Evolutionary conservation across 805 yeast genomes (phyloP).

Genomic region (Candida ulmi): DNA sequence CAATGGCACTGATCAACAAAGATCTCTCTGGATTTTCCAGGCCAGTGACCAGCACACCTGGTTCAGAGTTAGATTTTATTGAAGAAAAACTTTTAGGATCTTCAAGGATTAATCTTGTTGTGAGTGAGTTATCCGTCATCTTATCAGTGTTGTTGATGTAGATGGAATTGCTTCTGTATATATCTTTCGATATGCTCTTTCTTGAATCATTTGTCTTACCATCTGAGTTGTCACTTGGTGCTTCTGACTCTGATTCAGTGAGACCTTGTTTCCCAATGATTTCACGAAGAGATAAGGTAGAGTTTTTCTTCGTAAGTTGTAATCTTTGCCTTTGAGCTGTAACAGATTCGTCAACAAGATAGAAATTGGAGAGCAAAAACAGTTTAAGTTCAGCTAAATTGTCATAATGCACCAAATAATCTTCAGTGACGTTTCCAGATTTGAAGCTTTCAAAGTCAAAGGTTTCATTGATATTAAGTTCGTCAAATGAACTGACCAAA

Average conservation of each 20-base stretch:
- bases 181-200: conserved; percentile 1
- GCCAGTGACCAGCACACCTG: conserved; percentile 27
- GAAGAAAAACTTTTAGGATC: conserved; percentile 29
- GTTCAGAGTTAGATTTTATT: conserved; percentile 30
- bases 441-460: conserved; percentile 33
- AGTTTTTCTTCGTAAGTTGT: conserved; percentile 14
- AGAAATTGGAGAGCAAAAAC: conserved; percentile 37
- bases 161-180: conserved; percentile 17
- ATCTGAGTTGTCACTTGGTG: not conserved
- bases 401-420: conserved; percentile 56
- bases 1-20: conserved; percentile 33
- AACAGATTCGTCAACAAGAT: conserved; percentile 17
- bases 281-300: conserved; percentile 20
- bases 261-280: conserved; percentile 8
- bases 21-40: conserved; percentile 14
- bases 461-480: conserved; percentile 17
- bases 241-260: conserved; percentile 1
- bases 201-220: conserved; percentile 2
- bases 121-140: conserved; percentile 4
- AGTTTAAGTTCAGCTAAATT: conserved; percentile 50
- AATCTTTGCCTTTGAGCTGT: conserved; percentile 14
- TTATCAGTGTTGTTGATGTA: conserved; percentile 18
- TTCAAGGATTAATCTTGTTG: conserved; percentile 24
- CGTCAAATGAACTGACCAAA: conserved; percentile 10
- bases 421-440: conserved; percentile 30